Percentiles rank a stretch among this genome's conserved stretches.
phyloP scores from a whole-genome alignment of 2,329 filamentous ascomycete genomes.

The Cladosporium sphaerospermum region DNA sequence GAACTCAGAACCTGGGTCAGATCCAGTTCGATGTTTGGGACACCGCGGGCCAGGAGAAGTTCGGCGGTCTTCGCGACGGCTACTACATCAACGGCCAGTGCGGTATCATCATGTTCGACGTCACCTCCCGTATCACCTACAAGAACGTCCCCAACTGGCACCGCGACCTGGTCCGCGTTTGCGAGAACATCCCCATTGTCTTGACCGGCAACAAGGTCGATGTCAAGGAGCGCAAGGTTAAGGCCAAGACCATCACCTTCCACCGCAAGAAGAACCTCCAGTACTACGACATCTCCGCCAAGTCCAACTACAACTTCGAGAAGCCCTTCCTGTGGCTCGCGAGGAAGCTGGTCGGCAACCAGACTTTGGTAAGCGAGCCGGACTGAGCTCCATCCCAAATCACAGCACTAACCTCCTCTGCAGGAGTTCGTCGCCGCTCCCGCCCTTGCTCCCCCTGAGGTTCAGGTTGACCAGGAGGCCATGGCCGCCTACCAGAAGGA shows the following conservation, averaged over 20 bases:
- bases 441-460: slow-evolving; percentile 89
- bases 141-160: slow-evolving; percentile 99
- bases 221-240: slow-evolving; percentile 99
- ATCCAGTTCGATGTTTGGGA: slow-evolving; percentile 99
- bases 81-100: slow-evolving; percentile 99
- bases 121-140: slow-evolving; percentile 99
- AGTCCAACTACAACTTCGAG: slow-evolving; percentile 99
- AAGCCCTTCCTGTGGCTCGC: slow-evolving; percentile 99
- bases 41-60: slow-evolving; percentile 98
- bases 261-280: slow-evolving; percentile 99
- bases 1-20: slow-evolving; percentile 70
- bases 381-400: not conserved
- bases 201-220: slow-evolving; percentile 99
- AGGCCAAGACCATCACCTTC: slow-evolving; percentile 99
- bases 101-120: slow-evolving; percentile 99
- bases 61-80: slow-evolving; percentile 95
- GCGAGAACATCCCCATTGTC: slow-evolving; percentile 98
- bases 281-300: slow-evolving; percentile 99
- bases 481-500: slow-evolving; percentile 79
- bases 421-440: slow-evolving; percentile 96
- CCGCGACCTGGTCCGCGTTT: slow-evolving; percentile 97
- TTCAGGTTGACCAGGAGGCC: slow-evolving; percentile 76
- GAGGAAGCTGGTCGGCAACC: slow-evolving; percentile 95
- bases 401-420: slow-evolving; percentile 21
- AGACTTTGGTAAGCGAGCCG: slow-evolving; percentile 59